phyloP scores from a whole-genome alignment of 2,329 filamentous ascomycete species.

The Arthroderma uncinatum region DNA sequence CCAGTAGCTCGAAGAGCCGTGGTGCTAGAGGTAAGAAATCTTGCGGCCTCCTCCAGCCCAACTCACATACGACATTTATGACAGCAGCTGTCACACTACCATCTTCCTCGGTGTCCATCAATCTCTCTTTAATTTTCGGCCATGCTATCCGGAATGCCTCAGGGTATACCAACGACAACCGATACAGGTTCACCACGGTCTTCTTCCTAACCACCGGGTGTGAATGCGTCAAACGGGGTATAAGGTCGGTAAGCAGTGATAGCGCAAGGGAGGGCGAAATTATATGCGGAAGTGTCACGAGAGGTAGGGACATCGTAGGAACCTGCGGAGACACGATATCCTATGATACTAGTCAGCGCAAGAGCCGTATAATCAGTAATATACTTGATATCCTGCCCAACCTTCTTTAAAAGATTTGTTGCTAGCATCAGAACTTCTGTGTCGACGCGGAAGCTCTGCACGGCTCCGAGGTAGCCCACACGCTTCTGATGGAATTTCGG shows the following conservation, averaged over 20 bases:
- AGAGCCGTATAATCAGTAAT: neutral
- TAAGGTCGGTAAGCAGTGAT: slow-evolving; percentile 72
- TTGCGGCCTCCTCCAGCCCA: slow-evolving; percentile 85
- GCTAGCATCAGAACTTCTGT: slow-evolving; percentile 97
- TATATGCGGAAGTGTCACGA: slow-evolving; percentile 84
- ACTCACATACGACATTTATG: slow-evolving; percentile 90
- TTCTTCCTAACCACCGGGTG: slow-evolving; percentile 84
- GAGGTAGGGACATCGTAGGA: slow-evolving; percentile 71
- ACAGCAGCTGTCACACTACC: slow-evolving; percentile 89
- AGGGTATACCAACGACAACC: slow-evolving; percentile 88
- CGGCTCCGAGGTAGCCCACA: slow-evolving; percentile 86
- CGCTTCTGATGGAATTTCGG: slow-evolving; percentile 90
- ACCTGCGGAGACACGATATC: slow-evolving; percentile 55
- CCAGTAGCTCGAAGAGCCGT: slow-evolving; percentile 79
- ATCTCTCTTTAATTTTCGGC: slow-evolving; percentile 91
- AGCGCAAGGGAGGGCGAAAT: slow-evolving; percentile 87
- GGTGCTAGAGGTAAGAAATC: slow-evolving; percentile 91
- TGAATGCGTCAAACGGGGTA: slow-evolving; percentile 78
- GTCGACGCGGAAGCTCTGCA: slow-evolving; percentile 89
- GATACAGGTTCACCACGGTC: slow-evolving; percentile 86
- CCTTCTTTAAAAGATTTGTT: slow-evolving; percentile 93
- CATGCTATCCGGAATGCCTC: slow-evolving; percentile 85
- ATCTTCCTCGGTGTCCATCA: slow-evolving; percentile 84
- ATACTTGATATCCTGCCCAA: slow-evolving; percentile 21
- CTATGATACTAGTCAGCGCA: slow-evolving; percentile 17